Percentiles rank a stretch among this genome's conserved stretches.
Conservation (phyloP, 1,284 basidiomycete species). For the Cryptococcus neoformans region DNA sequence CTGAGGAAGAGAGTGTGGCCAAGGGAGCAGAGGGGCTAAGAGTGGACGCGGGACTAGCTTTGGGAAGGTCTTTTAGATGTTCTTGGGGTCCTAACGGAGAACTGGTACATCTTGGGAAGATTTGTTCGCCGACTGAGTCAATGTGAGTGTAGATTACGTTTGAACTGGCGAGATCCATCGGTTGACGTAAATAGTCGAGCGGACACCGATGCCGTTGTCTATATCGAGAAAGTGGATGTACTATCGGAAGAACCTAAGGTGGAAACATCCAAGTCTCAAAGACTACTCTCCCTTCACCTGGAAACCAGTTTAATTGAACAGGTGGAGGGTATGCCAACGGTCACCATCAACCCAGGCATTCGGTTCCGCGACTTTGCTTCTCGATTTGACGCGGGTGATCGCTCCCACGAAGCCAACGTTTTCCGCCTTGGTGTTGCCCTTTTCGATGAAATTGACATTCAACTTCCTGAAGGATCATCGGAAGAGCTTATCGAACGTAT, state of each 20-base stretch:
- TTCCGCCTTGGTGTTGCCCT: slow-evolving; percentile 88
- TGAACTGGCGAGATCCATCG: neutral
- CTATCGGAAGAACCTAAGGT: slow-evolving; percentile 40
- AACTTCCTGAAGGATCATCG: slow-evolving; percentile 59
- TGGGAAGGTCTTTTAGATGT: slow-evolving; percentile 85
- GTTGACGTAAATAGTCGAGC: neutral
- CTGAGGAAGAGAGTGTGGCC: slow-evolving; percentile 29
- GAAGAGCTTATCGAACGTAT: slow-evolving; percentile 55
- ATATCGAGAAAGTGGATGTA: slow-evolving; percentile 27
- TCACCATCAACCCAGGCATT: slow-evolving; percentile 58
- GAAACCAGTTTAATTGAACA: slow-evolving; percentile 65
- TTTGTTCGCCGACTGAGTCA: slow-evolving; percentile 57
- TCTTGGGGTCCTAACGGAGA: slow-evolving; percentile 83
- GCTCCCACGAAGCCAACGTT: slow-evolving; percentile 70
- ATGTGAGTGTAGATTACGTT: slow-evolving; percentile 23
- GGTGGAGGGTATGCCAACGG: slow-evolving; percentile 58
- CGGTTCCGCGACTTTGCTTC: slow-evolving; percentile 75
- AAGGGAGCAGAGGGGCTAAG: slow-evolving; percentile 62
- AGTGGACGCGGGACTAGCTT: slow-evolving; percentile 75
- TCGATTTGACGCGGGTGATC: slow-evolving; percentile 70
- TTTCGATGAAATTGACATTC: slow-evolving; percentile 74
- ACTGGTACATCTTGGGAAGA: slow-evolving; percentile 69
- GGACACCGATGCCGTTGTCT: slow-evolving; percentile 24
- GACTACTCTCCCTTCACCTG: slow-evolving; percentile 76
- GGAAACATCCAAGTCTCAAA: slow-evolving; percentile 56